A percentile compares a stretch with the other conserved stretches of the same genome.
phyloP scores from a whole-genome alignment of 768 basidiomycete species.

The Coprinopsis strossmayeri region DNA sequence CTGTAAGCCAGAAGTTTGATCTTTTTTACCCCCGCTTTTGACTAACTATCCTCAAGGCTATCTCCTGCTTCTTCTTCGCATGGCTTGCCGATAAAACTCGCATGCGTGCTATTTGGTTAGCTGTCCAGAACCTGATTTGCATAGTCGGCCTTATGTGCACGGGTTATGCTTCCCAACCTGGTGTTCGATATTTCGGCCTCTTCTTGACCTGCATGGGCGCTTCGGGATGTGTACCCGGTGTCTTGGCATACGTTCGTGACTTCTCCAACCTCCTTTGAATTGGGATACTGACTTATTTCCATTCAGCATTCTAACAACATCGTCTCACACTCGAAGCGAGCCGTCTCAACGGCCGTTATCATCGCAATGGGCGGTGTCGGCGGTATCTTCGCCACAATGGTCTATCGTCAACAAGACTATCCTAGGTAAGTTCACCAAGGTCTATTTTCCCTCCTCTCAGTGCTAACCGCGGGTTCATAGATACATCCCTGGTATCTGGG shows the following conservation, averaged over 20 bases:
- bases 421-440: conserved; percentile 22
- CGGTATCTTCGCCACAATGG: conserved; percentile 32
- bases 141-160: conserved; percentile 27
- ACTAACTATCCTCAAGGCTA: too few relatives aligned
- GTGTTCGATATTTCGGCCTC: conserved; percentile 28
- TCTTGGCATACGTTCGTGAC: conserved; percentile 31
- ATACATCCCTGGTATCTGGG: conserved; percentile 27
- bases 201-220: conserved; percentile 30
- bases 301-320: conserved; percentile 5
- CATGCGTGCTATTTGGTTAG: conserved; percentile 27
- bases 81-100: conserved; percentile 30
- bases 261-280: not conserved
- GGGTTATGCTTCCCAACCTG: conserved; percentile 21
- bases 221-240: conserved; percentile 27
- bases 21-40: too few relatives aligned
- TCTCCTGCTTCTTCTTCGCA: conserved; percentile 29
- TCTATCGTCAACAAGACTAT: conserved; percentile 29
- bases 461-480: conserved; percentile 2
- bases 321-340: conserved; percentile 19
- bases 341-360: conserved; percentile 31
- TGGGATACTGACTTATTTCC: not conserved
- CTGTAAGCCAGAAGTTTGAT: too few relatives aligned
- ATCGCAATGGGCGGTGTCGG: conserved; percentile 31
- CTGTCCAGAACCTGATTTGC: conserved; percentile 23
- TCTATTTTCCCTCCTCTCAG: not conserved